phyloP scores from a whole-genome alignment of 2,329 filamentous ascomycete genomes.

The Aureobasidium sp. region DNA sequence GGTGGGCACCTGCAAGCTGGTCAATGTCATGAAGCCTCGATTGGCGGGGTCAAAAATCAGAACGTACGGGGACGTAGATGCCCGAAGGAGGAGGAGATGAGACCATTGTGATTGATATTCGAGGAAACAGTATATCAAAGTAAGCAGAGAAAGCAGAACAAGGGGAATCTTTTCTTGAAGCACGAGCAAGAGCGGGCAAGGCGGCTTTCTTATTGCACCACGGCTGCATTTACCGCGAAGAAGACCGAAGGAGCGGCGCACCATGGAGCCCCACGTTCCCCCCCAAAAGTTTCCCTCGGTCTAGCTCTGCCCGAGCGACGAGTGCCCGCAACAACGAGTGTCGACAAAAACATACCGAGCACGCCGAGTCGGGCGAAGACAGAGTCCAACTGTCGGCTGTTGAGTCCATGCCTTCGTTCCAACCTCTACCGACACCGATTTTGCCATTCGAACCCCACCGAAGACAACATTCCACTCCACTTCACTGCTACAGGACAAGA shows the following conservation, averaged over 20 bases:
- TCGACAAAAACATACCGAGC: not conserved
- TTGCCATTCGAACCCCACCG: not conserved
- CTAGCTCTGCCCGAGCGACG: not conserved
- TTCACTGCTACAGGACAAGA: not conserved
- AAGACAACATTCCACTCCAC: not conserved
- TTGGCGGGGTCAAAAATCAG: not conserved
- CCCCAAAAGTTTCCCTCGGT: not conserved
- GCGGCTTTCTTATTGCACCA: not conserved
- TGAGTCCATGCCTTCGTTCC: not conserved
- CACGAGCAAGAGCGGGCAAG: not conserved
- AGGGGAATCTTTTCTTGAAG: not conserved
- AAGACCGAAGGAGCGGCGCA: not conserved
- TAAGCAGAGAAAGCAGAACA: not conserved
- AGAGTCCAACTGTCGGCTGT: not conserved
- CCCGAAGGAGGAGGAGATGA: slow-evolving; percentile 40
- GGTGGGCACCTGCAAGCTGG: slow-evolving; percentile 43
- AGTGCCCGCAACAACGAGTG: not conserved
- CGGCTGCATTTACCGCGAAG: not conserved
- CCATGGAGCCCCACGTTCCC: slow-evolving; percentile 1
- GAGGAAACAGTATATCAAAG: not conserved
- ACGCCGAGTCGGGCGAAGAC: not conserved
- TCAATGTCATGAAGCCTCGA: not conserved
- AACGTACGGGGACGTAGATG: slow-evolving; percentile 45
- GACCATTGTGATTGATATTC: slow-evolving; percentile 13
- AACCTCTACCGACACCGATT: not conserved